Conservation (phyloP, 2,329 filamentous ascomycete genomes). For the Penicillium sp. region DNA sequence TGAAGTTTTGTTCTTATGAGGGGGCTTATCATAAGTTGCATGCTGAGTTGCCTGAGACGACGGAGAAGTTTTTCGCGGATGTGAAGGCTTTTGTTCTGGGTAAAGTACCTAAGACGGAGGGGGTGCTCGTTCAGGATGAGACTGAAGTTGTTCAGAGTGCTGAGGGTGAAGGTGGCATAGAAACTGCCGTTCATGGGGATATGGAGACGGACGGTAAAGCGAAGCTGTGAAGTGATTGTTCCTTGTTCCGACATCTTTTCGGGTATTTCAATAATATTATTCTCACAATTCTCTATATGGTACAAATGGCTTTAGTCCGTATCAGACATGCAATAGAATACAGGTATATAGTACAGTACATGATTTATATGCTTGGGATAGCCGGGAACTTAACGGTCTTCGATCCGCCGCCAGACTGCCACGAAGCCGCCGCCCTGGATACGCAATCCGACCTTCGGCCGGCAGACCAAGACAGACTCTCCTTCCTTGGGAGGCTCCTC, state of each 20-base stretch:
- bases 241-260: neutral
- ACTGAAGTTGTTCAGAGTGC: neutral
- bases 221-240: conserved; percentile 7
- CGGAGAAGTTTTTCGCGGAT: conserved; percentile 51
- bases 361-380: conserved; percentile 1
- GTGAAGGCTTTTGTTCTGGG: conserved; percentile 64
- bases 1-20: conserved; percentile 69
- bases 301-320: conserved; percentile 4
- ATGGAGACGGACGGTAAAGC: neutral
- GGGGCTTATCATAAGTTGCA: conserved; percentile 70
- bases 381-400: conserved; percentile 24
- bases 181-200: neutral
- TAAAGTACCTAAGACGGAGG: conserved; percentile 2
- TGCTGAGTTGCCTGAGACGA: conserved; percentile 31
- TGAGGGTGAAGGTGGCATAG: neutral
- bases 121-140: neutral
- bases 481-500: conserved; percentile 21
- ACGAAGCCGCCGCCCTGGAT: conserved; percentile 53
- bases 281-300: neutral
- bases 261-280: neutral
- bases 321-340: conserved; percentile 9
- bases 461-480: conserved; percentile 50
- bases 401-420: conserved; percentile 48
- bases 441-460: conserved; percentile 50
- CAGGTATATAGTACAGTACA: conserved; percentile 11